Conservation (phyloP, 2,329 filamentous ascomycete species). For the Xylariaceae sp. region DNA sequence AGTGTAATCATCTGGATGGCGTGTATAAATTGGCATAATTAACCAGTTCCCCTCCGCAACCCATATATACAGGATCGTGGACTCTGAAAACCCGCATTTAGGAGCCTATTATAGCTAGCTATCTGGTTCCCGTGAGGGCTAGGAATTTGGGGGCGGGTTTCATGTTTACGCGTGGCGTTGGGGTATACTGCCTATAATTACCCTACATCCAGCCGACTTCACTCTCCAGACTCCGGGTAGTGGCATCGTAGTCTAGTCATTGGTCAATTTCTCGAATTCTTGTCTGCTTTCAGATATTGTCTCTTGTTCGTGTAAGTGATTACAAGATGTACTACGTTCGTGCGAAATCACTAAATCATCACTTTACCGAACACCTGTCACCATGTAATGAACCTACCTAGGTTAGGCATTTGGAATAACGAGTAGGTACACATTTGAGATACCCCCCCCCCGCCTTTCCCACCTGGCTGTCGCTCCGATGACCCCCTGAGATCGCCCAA, state of each 20-base stretch:
- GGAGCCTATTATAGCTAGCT: not conserved
- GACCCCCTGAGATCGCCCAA: conserved; percentile 5
- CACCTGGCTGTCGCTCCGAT: no score
- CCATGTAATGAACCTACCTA: no score
- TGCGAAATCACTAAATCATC: no score
- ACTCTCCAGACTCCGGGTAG: no score
- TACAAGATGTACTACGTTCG: not conserved
- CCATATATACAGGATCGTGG: not conserved
- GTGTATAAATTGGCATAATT: not conserved
- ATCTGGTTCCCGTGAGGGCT: not conserved
- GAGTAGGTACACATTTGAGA: no score
- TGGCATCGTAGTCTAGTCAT: no score
- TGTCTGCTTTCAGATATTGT: not conserved
- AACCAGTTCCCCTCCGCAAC: not conserved
- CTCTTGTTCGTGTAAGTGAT: not conserved
- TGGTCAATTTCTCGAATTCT: no score
- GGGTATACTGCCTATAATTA: not conserved
- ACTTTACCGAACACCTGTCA: no score
- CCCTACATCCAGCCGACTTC: not conserved
- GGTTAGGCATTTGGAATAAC: no score
- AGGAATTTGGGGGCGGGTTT: conserved; percentile 8
- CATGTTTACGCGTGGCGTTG: conserved; percentile 4
- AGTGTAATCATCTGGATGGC: not conserved
- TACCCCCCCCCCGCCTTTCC: no score
- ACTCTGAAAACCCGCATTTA: not conserved